Evolutionary conservation across 169 alveolate genomes (phyloP), one percentile per base, ranked within the genome.

Genomic region (Cryptosporidium ubiquitum): DNA sequence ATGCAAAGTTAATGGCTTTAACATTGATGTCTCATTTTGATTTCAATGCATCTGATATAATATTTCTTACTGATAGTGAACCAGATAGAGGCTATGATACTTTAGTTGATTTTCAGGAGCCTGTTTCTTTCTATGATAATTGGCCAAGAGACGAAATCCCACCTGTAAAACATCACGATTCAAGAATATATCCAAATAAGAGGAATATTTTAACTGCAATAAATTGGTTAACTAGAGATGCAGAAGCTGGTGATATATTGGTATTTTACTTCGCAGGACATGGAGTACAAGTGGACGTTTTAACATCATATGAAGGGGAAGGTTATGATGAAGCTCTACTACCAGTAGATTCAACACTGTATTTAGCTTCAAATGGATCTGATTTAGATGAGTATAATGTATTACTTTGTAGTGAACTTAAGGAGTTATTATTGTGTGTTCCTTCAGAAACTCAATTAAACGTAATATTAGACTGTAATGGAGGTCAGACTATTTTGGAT

Each of bases 251-350:
- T 23, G 96, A 94, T 92, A 85, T 94, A 44, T 93, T 93, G 35
- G 93, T 96, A 58, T 96, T 96, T 73, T 96, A 94, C 91, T 96
- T 93, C 91, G 94, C 98, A 60, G 98, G 98, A 26, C 97, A 96
- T 91, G 92, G 97, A 70, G 95, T 95, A 9, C 98, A 95, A 85
- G 94, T 93, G 18, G 98, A 96, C 71, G 96, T 95, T 61, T 91
- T 96, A 95, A 91, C 96, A 60, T 97, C 97, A 37, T 96, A 96
- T 94, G 98, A 96, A 60, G 98, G 97, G 10, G 98, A 96, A 75
- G 98, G 98, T 37, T 96, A 93, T 73, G 98, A 96, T 75, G 98
- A 96, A 91, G 98, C 97, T 29, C 75, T 95, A 51, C 93, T 96
- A n/a, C 97, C 98, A 47, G 92, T 93, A 14, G 98, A 96, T 52